Conservation (phyloP, 768 basidiomycete species). For the Terana coerulea region DNA sequence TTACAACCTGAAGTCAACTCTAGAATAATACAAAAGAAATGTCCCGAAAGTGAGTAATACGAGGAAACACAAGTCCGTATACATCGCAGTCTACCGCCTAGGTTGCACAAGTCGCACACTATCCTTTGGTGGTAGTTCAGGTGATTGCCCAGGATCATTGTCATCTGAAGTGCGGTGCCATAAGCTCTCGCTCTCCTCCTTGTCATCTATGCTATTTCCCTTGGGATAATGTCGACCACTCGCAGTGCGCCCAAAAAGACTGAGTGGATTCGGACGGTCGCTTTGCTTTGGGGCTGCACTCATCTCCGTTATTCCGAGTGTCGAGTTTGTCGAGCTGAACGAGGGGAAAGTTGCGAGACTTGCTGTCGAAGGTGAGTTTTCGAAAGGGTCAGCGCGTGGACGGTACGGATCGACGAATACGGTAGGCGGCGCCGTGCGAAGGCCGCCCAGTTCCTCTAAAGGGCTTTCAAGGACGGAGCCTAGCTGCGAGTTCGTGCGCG, state of each 20-base stretch:
- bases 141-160: constrained; percentile 8
- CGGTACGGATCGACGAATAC: constrained; percentile 12
- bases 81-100: not conserved
- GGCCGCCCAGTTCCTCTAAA: constrained; percentile 4
- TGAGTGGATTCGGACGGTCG: not conserved
- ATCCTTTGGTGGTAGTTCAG: not conserved
- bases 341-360: constrained; percentile 20
- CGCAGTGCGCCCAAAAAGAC: constrained; percentile 10
- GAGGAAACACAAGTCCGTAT: not conserved
- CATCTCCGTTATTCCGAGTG: constrained; percentile 1
- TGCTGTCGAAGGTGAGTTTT: constrained; percentile 19
- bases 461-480: not conserved
- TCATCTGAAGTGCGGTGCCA: constrained; percentile 18
- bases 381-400: constrained; percentile 14
- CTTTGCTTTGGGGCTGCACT: constrained; percentile 2
- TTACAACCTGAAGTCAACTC: no score
- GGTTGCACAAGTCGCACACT: constrained; percentile 12
- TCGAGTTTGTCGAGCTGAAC: constrained; percentile 7
- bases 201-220: constrained; percentile 21
- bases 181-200: constrained; percentile 26
- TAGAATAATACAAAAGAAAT: no score
- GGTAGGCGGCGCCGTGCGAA: constrained; percentile 14
- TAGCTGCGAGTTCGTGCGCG: not conserved
- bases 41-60: no score
- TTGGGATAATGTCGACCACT: constrained; percentile 23